Conservation (phyloP, 108 stramenopile species). For the Stephanodiscus triporus region DNA sequence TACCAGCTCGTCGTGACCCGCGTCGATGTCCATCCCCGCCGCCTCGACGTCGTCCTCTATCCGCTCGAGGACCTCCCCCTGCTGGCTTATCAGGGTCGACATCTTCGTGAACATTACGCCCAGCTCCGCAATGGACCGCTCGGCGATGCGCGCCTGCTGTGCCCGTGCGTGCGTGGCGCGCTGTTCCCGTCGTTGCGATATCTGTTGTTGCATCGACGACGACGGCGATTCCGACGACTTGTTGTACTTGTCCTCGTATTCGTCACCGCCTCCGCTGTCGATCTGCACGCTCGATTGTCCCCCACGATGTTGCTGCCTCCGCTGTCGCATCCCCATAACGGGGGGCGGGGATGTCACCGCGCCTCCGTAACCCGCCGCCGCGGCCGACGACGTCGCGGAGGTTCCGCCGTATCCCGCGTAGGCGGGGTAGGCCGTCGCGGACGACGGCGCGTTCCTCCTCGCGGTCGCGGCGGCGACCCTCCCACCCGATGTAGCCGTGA, state of each 20-base stretch:
- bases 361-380: constrained; percentile 47
- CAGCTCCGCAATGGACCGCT: constrained; percentile 70
- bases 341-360: constrained; percentile 24
- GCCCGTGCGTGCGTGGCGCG: constrained; percentile 74
- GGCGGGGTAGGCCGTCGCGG: constrained; percentile 12
- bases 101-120: constrained; percentile 82
- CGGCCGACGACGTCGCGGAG: not conserved
- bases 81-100: constrained; percentile 66
- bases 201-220: constrained; percentile 57
- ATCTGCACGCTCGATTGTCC: constrained; percentile 24
- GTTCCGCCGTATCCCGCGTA: constrained; percentile 42
- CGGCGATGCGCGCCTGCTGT: constrained; percentile 75
- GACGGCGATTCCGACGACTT: constrained; percentile 48
- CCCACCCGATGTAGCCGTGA: constrained; percentile 42
- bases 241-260: constrained; percentile 52
- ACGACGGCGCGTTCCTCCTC: not conserved
- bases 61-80: constrained; percentile 82
- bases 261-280: constrained; percentile 33
- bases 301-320: constrained; percentile 24
- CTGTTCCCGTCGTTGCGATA: constrained; percentile 66
- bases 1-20: constrained; percentile 80
- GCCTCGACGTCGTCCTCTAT: constrained; percentile 91
- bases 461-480: not conserved
- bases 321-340: constrained; percentile 68
- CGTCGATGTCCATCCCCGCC: constrained; percentile 69